Base-by-base conservation (phyloP, 2,329 filamentous ascomycete genomes). In the Pleoardoris graminearum region DNA sequence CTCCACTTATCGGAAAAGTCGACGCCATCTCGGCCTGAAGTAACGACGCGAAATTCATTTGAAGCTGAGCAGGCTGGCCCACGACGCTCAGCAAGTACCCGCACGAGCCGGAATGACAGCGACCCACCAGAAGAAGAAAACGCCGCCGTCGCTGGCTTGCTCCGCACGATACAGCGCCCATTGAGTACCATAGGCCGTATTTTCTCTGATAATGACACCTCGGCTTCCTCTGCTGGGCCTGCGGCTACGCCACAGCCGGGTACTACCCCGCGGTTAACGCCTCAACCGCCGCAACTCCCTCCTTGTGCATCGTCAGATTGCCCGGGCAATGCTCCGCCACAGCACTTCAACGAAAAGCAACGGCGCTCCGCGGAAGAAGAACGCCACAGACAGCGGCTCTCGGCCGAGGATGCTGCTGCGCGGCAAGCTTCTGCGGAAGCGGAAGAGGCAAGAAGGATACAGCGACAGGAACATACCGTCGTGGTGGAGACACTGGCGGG, bases 111-210 rank as follows among this genome's bases (percentile, higher is more conserved):
- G 36, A 52, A 53, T 27, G 60, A 68, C 23, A 37, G 49, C 10
- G 67, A 72, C 5, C 68, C 77, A 70, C 68, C 77, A 11, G 89
- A 93, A 32, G 91, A 96, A 51, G 73, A 75, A 45, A 87, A 85
- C 47, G 87, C 89, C 1, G 88, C 92, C 37, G 93, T 97, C 22
- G 85, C 87, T 33, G 92, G 93, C 1, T 78, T 99, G 12, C 79
- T 99, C 2, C 85, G 91, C 41, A 93, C 91, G 0, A 97, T 99
- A 50, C 93, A 97, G 73, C 89, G 85, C 53, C 94, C 94, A 0
- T 79, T 99, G 11, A 91, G 87, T 50, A 95, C 90, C 0, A 96
- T 99, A 55, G 94, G 94, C 3, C 85, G 93, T 47, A 97, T 99
- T 56, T 97, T 99, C 74, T 91, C 90, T 0, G 94, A 90, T 57